Evolutionary conservation across 305 asterid genomes (phyloP).

Genomic region (Solanum hybrid): DNA sequence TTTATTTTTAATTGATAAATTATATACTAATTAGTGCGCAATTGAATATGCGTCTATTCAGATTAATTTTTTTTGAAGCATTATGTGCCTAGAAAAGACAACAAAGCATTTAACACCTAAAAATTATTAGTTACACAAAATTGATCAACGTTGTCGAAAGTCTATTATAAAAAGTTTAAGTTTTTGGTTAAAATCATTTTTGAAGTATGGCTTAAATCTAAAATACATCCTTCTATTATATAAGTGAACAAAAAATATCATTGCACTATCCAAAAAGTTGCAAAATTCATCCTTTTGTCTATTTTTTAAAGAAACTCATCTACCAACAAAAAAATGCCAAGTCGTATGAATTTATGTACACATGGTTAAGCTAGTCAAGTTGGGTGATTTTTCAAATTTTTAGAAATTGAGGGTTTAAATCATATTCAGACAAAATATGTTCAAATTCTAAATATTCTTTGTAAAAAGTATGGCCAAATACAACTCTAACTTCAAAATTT

Average conservation of each 20-base stretch:
- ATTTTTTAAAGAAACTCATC: background rate
- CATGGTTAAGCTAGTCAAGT: background rate
- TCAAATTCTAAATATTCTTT: no score
- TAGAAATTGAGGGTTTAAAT: background rate
- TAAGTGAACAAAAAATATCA: no score
- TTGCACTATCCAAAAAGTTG: background rate
- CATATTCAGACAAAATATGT: no score
- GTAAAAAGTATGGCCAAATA: background rate
- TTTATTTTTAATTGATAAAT: no score
- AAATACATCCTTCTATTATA: background rate
- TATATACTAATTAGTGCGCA: background rate
- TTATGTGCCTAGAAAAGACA: background rate
- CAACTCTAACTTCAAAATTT: background rate
- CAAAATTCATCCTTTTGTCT: background rate
- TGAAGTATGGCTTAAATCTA: background rate
- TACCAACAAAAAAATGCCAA: background rate
- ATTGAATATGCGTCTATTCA: no score
- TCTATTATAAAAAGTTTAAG: background rate
- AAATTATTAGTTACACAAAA: no score
- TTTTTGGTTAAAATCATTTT: background rate
- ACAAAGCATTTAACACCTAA: background rate
- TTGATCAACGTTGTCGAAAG: background rate
- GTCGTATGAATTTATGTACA: background rate
- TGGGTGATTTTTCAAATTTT: no score
- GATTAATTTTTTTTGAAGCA: background rate